Percentiles rank a stretch among this genome's conserved stretches.
Evolutionary conservation across 2,329 filamentous ascomycete genomes (phyloP).

Genomic region (Pezicula carpinea): DNA sequence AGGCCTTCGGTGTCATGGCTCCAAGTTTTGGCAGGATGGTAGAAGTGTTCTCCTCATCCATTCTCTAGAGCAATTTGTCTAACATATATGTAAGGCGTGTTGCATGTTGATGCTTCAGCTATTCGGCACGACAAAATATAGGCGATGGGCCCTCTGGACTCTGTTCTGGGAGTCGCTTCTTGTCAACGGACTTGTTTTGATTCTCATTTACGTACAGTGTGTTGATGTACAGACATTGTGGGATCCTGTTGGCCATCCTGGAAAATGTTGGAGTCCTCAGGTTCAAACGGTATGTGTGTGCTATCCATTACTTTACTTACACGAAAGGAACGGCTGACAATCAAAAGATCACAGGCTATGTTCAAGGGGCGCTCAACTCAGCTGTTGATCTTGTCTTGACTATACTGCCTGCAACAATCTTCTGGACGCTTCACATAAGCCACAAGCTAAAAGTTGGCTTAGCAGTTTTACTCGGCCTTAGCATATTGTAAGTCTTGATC

Average conservation of each 20-base stretch:
- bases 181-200: constrained; percentile 6
- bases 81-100: no score
- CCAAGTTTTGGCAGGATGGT: constrained; percentile 12
- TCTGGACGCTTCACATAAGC: constrained; percentile 10
- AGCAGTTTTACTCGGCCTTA: constrained; percentile 6
- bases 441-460: constrained; percentile 7
- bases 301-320: not conserved
- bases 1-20: constrained; percentile 14
- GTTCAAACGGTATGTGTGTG: constrained; percentile 8
- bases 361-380: constrained; percentile 4
- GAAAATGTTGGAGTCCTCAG: constrained; percentile 6
- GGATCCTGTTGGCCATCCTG: constrained; percentile 5
- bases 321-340: not conserved
- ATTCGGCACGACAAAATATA: constrained; percentile 8
- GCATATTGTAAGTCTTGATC: constrained; percentile 6
- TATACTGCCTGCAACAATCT: constrained; percentile 6
- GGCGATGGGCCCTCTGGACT: constrained; percentile 5
- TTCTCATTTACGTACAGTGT: constrained; percentile 13
- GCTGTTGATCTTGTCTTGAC: constrained; percentile 10
- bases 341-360: not conserved
- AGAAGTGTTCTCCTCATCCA: no score
- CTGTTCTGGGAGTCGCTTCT: constrained; percentile 8
- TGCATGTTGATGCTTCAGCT: constrained; percentile 13
- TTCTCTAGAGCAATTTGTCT: no score
- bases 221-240: constrained; percentile 9